These are phyloP conservation scores for Tylopilus subfusipes DNA, from an alignment of 768 basidiomycete species.

Conservation along the genomic window DNA sequence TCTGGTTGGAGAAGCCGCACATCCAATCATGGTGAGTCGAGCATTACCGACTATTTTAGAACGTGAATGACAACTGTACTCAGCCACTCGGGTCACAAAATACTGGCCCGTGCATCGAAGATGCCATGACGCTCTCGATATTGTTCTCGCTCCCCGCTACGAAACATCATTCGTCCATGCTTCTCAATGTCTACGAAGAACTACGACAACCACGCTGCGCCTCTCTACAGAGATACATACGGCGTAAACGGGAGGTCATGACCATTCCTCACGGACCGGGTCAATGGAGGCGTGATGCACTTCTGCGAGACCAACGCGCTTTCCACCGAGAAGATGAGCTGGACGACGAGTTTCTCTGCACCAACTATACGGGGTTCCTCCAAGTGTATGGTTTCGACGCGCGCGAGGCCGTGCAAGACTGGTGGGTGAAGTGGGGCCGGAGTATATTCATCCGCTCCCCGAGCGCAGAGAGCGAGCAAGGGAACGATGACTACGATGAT, in stretches of 20 bases:
- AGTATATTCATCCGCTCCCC: slow-evolving; percentile 5
- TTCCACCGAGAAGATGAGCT: slow-evolving; percentile 37
- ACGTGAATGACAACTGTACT: not conserved
- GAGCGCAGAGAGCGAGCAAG: not conserved
- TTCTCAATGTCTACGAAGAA: slow-evolving; percentile 56
- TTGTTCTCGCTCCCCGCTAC: slow-evolving; percentile 51
- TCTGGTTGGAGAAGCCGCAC: slow-evolving; percentile 56
- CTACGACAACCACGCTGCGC: slow-evolving; percentile 48
- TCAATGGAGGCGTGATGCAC: slow-evolving; percentile 44
- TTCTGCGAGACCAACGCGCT: slow-evolving; percentile 27
- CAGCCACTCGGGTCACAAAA: slow-evolving; percentile 52
- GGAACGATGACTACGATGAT: not conserved
- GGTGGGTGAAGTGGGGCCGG: slow-evolving; percentile 56
- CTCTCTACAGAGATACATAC: slow-evolving; percentile 39
- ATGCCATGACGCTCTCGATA: slow-evolving; percentile 55
- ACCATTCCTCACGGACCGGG: slow-evolving; percentile 40
- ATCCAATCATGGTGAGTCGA: slow-evolving; percentile 45
- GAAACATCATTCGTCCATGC: slow-evolving; percentile 42
- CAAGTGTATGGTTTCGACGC: slow-evolving; percentile 47
- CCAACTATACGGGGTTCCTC: slow-evolving; percentile 49
- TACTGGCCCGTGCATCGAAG: slow-evolving; percentile 50
- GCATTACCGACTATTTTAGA: not conserved
- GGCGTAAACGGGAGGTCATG: slow-evolving; percentile 41
- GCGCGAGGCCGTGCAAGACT: slow-evolving; percentile 54
- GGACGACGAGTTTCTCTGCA: slow-evolving; percentile 38